These are phyloP conservation scores for Tulasnella sp. DNA, from an alignment of 768 basidiomycete species.

Conservation along the genomic window DNA sequence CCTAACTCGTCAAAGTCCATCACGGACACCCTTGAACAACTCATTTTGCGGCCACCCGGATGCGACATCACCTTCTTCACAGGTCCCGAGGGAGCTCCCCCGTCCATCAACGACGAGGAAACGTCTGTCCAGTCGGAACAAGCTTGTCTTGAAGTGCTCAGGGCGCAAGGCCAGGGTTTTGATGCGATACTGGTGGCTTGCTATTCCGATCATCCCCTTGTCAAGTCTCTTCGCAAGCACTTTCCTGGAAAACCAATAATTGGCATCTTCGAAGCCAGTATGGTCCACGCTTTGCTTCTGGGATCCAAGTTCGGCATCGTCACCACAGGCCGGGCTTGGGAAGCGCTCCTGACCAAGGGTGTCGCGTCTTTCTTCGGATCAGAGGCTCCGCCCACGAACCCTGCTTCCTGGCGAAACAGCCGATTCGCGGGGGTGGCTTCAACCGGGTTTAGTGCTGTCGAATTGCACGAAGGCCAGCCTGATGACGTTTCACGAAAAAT, in stretches of 20 bases:
- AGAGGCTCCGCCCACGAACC: background rate
- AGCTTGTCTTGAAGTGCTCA: constrained; percentile 31
- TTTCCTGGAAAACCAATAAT: constrained; percentile 34
- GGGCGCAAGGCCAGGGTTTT: background rate
- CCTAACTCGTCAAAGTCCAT: constrained; percentile 41
- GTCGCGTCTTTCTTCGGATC: constrained; percentile 34
- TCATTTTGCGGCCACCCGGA: constrained; percentile 16
- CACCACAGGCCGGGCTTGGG: constrained; percentile 42
- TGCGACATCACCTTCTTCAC: constrained; percentile 30
- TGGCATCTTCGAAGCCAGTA: constrained; percentile 42
- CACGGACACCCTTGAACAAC: constrained; percentile 35
- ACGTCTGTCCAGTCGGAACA: constrained; percentile 33
- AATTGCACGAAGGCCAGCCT: constrained; percentile 37
- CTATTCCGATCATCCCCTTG: constrained; percentile 41
- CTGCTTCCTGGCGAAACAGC: background rate
- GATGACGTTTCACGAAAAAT: constrained; percentile 36
- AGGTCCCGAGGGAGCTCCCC: constrained; percentile 32
- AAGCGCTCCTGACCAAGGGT: constrained; percentile 35
- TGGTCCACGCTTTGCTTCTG: constrained; percentile 36
- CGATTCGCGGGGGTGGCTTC: constrained; percentile 39
- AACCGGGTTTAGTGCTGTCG: constrained; percentile 40
- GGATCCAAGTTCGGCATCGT: constrained; percentile 40
- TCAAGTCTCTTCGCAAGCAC: constrained; percentile 33
- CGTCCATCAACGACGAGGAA: constrained; percentile 35
- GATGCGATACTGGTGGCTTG: constrained; percentile 37